Base-by-base conservation (phyloP, 768 basidiomycete genomes). In the Naganishia onofrii region DNA sequence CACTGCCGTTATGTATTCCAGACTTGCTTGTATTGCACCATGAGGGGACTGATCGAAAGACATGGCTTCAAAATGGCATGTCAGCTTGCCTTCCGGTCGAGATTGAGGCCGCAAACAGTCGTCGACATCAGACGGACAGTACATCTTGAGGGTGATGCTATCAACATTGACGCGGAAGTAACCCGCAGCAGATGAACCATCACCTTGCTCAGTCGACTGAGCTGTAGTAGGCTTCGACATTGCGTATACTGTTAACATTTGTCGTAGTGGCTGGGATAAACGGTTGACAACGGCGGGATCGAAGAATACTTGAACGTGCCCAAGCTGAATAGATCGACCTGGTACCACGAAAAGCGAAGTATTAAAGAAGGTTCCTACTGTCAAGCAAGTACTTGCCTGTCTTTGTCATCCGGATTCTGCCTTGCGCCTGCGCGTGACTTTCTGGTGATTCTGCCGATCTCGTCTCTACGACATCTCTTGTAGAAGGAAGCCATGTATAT, bases 311-410 rank as follows among this genome's bases (percentile, higher is more conserved):
- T 48, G 69, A 31, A 51, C 15, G 21, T 63, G 60, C 23, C 38
- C 42, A 9, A 63, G n/a, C 36, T 29, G 60, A 44, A 63, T 42
- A 26, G 48, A 53, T 52, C 36, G 48, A 48, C 56, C 67, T 68
- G 34, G 13, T 6, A 23, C 13, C 3, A 26, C 31, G 26, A 15
- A 73, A 68, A 64, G 78, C 69, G 68, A 74, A 28, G 48, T 26
- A 7, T 26, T 51, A 26, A 23, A 51, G 21, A 51, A 26, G 23
- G 19, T 21, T n/a, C 4, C 48, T 51, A n/a, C 23, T 51, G 48
- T n/a, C 21, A 51, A 51, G 48, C 48, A 26, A 26, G 23, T n/a
- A 42, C 60, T 63, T 29, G 38, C 60, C 23, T 23, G 38, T 15
- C 32, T 29, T 44, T 44, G 60, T 26, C 23, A 63, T 26, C 13